Evolutionary conservation across 2,329 filamentous ascomycete species (phyloP), one percentile per base, ranked within the genome.

Genomic region (Botrytis aclada): DNA sequence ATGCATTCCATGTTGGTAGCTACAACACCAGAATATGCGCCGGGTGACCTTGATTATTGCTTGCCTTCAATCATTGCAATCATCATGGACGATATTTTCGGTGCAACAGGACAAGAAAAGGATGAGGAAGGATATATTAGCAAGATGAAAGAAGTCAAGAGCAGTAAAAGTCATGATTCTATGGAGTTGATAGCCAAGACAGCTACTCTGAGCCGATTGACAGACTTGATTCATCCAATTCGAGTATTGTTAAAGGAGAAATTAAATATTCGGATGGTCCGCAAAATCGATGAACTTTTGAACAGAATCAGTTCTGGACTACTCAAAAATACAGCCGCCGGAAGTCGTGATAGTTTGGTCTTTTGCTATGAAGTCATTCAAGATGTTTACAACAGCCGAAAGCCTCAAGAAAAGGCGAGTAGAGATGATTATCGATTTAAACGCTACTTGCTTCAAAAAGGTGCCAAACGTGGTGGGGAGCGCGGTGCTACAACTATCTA

Each of bases 21-120:
- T 8, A 89, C 91, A 14, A 89, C 92, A 18, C 91, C 93, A 16
- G 86, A 89, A 3, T 92, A 94, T 78, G 85, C 89, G 58, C 90
- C 94, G 29, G 96, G 97, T 37, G 94, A 95, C 77, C 84, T 99
- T 43, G 94, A 99, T 80, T 95, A 98, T 80, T 97, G 95, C 79
- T 85, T 98, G 14, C 84, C 88, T 4, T 87, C 92, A 18, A 90
- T 98, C 61, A 90, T 97, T 63, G 87, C 89, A 1, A 89, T 99
- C 61, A 91, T 98, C 76, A 96, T 99, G 93, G 96, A 99, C 79
- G 97, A 99, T 80, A 96, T 97, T 20, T 99, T 99, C 80, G 97
- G 97, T 43, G 89, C 90, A 9, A 92, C 92, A 47, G 96, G 96
- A 2, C 93, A 97, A 83, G 95, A 99, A 80, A 99, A 99, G 82